Evolutionary conservation across 192 early-diverging fungal genomes (phyloP), one percentile per base, ranked within the genome.

Genomic region (Podila clonocystis): DNA sequence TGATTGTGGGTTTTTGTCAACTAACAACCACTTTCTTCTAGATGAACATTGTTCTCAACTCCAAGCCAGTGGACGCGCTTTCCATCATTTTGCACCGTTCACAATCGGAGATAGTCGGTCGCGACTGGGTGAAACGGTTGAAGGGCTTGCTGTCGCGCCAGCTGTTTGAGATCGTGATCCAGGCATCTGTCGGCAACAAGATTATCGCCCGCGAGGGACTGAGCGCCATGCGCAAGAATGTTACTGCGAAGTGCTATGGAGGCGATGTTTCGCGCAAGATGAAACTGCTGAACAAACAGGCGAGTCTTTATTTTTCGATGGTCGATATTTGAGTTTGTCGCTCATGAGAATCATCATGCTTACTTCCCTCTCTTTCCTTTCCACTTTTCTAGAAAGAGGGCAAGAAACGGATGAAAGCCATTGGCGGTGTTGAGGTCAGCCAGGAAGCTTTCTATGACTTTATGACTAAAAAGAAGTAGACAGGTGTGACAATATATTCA

Each of bases 211-310:
- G 97, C 38, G 97, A 99, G 74, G 93, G 90, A 4, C 84, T 99
- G 68, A 87, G 87, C 62, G 94, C 97, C 15, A 70, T 96, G 33
- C 89, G 97, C 20, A 99, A 99, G 78, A 94, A 99, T 77, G 97
- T 99, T 48, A 97, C 94, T 33, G 97, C 97, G 22, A 99, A 97
- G 85, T 96, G 94, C 71, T 99, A 99, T 73, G 97, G 97, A 26
- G 97, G 97, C 22, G 97, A 99, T 85, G 91, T 96, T 17, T 95
- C 97, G 3, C 90, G 97, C 29, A 97, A 97, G 84, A 99, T 98
- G 97, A 99, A 99, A 85, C 88, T 99, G 55, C 77, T 99, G 67
- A 92, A 97, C 62, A 94, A 93, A 65, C 95, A 97, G 77, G 77
- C 70, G 64, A 74, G 50, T 20, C 0, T 48, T 41, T 33, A 50